phyloP scores from a whole-genome alignment of 2,329 filamentous ascomycete species.

The Pseudomassariella vexata region DNA sequence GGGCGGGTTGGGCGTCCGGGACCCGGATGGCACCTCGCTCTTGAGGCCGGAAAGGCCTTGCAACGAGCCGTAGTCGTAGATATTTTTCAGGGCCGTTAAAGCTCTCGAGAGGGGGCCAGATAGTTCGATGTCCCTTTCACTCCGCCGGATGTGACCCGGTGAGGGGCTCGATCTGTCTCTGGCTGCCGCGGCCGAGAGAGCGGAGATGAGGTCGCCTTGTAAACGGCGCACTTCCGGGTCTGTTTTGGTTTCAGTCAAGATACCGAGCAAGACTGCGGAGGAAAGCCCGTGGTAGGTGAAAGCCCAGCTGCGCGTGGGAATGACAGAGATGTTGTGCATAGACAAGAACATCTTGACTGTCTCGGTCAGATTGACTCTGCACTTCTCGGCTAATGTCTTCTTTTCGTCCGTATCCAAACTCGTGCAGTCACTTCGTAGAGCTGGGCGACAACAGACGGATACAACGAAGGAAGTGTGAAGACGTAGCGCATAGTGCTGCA shows the following conservation, averaged over 20 bases:
- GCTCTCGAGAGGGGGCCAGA: slow-evolving; percentile 57
- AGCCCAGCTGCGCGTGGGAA: slow-evolving; percentile 62
- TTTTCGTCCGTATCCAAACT: slow-evolving; percentile 48
- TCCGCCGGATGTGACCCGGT: slow-evolving; percentile 45
- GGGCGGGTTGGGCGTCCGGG: slow-evolving; percentile 39
- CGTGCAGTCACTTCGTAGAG: slow-evolving; percentile 48
- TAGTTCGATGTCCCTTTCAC: slow-evolving; percentile 56
- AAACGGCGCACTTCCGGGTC: slow-evolving; percentile 58
- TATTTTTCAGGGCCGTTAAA: slow-evolving; percentile 56
- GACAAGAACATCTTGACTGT: slow-evolving; percentile 64
- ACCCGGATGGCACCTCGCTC: slow-evolving; percentile 40
- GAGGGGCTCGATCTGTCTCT: slow-evolving; percentile 51
- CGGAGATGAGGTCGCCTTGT: slow-evolving; percentile 58
- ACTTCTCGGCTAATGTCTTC: slow-evolving; percentile 48
- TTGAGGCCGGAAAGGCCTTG: slow-evolving; percentile 41
- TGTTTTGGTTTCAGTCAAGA: slow-evolving; percentile 56
- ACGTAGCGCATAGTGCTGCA: slow-evolving; percentile 60
- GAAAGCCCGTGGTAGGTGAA: slow-evolving; percentile 64
- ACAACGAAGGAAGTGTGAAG: slow-evolving; percentile 61
- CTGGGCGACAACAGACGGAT: slow-evolving; percentile 59
- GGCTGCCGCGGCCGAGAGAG: slow-evolving; percentile 57
- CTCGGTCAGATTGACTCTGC: slow-evolving; percentile 57
- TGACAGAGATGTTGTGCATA: slow-evolving; percentile 63
- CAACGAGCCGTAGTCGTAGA: slow-evolving; percentile 60
- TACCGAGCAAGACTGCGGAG: slow-evolving; percentile 58